Evolutionary conservation across 2,329 filamentous ascomycete species (phyloP), one percentile per base, ranked within the genome.

Genomic region (Cryphonectria parasitica): DNA sequence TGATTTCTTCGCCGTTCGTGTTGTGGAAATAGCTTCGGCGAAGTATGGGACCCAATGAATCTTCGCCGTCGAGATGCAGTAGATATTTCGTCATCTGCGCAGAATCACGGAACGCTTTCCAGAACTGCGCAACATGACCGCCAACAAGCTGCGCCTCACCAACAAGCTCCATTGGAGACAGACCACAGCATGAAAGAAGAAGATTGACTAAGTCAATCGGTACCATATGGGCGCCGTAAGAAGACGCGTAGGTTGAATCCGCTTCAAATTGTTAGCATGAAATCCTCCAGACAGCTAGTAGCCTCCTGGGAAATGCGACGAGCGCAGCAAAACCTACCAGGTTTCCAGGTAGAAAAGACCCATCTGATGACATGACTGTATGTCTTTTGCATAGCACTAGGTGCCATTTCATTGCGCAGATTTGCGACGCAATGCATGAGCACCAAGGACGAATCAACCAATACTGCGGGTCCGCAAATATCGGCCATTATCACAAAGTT

Each of bases 301-400:
- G 11, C 58, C 8, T 49, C 31, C 58, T 6, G 7, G 19, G 43
- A 3, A 43, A 52, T 25, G 10, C 43, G 66, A 62, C 8, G 49
- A 25, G 31, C 28, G 25, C 43, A 67, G 60, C 8, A 43, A 25
- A 25, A 79, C 87, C 78, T 83, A 95, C 93, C 90, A 74, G 94
- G 92, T 74, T 90, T 90, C 94, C 95, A 99, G 76, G 88, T 91
- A 45, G 90, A 87, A 75, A 94, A 90, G 1, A 96, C 79, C 96
- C 96, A 99, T 75, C 90, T 87, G 69, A 96, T 88, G 49, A 96
- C 86, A 75, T 92, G 89, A 73, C 89, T 91, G 52, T 89, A 90
- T 3, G 90, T 91, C 54, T 85, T 84, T 74, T 90, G 88, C 74
- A 88, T 92, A 49, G 88, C 88, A 70, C 88, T 90, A 1, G 93